A percentile compares a stretch with the other conserved stretches of the same genome.
These are phyloP conservation scores for Agaricus blazei DNA, from an alignment of 768 basidiomycete genomes.

Conservation along the genomic window DNA sequence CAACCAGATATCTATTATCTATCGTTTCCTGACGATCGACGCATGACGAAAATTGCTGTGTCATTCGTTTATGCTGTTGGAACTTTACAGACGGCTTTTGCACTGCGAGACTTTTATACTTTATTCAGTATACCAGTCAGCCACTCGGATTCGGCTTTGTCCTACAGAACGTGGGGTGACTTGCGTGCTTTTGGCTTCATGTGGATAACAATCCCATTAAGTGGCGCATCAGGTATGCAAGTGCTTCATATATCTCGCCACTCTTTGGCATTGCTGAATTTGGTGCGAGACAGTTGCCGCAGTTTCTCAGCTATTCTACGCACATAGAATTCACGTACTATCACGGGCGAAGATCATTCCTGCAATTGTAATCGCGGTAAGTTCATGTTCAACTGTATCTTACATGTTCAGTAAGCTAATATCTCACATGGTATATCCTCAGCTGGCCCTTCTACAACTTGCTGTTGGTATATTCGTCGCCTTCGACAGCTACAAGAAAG, in stretches of 20 bases:
- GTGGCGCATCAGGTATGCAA: neutral
- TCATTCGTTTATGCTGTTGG: neutral
- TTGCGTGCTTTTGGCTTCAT: neutral
- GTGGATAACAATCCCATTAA: conserved; percentile 4
- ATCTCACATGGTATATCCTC: too few species aligned
- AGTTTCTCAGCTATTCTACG: neutral
- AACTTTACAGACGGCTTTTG: neutral
- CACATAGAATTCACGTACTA: neutral
- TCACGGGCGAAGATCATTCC: neutral
- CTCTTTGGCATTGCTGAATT: too few species aligned
- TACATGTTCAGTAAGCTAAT: neutral
- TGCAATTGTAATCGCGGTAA: neutral
- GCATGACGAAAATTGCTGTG: neutral
- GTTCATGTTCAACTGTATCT: neutral
- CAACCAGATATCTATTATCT: conserved; percentile 1
- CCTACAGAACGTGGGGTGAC: too few species aligned
- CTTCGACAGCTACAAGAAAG: neutral
- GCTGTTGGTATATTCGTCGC: neutral
- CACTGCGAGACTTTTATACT: neutral
- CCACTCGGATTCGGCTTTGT: too few species aligned
- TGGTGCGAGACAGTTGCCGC: neutral
- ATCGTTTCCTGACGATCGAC: neutral
- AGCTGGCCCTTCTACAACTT: neutral
- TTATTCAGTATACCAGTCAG: neutral
- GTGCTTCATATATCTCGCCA: too few species aligned